Percentiles rank a stretch among this genome's conserved stretches.
Conservation (phyloP, 441 rosid species). For the Erysimum pusillum region DNA sequence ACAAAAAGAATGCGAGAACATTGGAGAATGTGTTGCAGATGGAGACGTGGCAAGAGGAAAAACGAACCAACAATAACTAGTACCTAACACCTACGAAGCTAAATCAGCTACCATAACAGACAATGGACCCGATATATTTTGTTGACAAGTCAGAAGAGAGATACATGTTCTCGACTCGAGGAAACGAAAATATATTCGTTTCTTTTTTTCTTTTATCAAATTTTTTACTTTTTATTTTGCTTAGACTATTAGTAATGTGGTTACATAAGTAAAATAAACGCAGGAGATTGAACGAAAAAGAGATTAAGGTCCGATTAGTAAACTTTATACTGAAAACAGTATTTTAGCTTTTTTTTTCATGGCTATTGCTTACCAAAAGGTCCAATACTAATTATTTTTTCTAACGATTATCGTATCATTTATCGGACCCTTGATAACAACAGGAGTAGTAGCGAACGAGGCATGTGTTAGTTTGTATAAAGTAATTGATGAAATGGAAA, state of each 20-base stretch:
- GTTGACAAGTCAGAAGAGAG: not conserved
- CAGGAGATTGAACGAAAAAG: not conserved
- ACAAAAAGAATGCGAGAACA: not conserved
- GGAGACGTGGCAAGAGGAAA: not conserved
- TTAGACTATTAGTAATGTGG: too few relatives aligned
- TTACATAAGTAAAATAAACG: not conserved
- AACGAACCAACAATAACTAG: not conserved
- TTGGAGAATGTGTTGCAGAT: not conserved
- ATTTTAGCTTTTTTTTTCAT: too few relatives aligned
- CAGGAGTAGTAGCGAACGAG: not conserved
- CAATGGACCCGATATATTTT: not conserved
- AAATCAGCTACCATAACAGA: not conserved
- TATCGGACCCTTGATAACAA: too few relatives aligned
- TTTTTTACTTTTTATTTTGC: too few relatives aligned
- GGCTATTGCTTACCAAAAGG: too few relatives aligned
- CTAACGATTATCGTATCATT: too few relatives aligned
- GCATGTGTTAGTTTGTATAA: slow-evolving; percentile 1
- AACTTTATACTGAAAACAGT: too few relatives aligned
- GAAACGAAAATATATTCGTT: too few relatives aligned
- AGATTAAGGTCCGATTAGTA: not conserved
- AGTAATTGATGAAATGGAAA: not conserved
- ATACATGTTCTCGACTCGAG: too few relatives aligned
- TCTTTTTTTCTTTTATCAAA: too few relatives aligned
- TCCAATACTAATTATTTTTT: too few relatives aligned
- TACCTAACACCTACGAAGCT: slow-evolving; percentile 3